Evolutionary conservation across 257 asterid species (phyloP).

Genomic region (Misopates orontium): DNA sequence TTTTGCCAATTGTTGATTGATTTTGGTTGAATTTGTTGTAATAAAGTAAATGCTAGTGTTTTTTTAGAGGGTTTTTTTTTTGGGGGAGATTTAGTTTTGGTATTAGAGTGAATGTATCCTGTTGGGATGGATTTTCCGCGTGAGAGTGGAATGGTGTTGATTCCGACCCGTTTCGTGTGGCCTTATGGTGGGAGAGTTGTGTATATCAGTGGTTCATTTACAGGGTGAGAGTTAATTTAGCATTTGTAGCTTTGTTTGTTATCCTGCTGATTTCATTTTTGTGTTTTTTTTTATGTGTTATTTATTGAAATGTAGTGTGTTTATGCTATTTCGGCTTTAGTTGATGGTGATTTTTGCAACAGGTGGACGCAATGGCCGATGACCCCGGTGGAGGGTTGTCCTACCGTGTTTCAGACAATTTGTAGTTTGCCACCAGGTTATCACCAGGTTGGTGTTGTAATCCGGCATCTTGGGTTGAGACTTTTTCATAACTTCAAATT

Average conservation of each 20-base stretch:
- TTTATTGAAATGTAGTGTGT: slow-evolving; percentile 21
- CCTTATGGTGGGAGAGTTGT: slow-evolving; percentile 75
- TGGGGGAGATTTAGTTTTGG: slow-evolving; percentile 25
- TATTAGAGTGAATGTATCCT: slow-evolving; percentile 40
- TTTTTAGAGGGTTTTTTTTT: slow-evolving; percentile 22
- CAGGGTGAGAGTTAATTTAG: slow-evolving; percentile 46
- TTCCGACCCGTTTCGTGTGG: slow-evolving; percentile 73
- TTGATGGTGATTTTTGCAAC: slow-evolving; percentile 34
- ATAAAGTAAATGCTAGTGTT: slow-evolving; percentile 31
- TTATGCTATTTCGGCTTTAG: too few species aligned
- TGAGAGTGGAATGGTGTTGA: slow-evolving; percentile 39
- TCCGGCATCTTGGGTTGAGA: background rate
- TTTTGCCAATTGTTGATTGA: slow-evolving; percentile 25
- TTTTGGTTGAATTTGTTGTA: slow-evolving; percentile 30
- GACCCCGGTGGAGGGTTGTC: slow-evolving; percentile 77
- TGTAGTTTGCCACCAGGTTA: slow-evolving; percentile 58
- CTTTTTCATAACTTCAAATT: background rate
- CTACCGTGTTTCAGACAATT: slow-evolving; percentile 67
- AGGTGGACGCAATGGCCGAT: slow-evolving; percentile 64
- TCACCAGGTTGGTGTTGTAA: slow-evolving; percentile 58
- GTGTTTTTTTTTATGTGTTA: too few species aligned
- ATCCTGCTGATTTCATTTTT: background rate
- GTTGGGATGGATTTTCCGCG: slow-evolving; percentile 42
- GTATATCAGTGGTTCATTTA: slow-evolving; percentile 64
- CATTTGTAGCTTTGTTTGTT: background rate